Percentiles rank a stretch among this genome's conserved stretches.
These are phyloP conservation scores for Corymbia maculata DNA, from an alignment of 345 rosid species.

Conservation along the genomic window DNA sequence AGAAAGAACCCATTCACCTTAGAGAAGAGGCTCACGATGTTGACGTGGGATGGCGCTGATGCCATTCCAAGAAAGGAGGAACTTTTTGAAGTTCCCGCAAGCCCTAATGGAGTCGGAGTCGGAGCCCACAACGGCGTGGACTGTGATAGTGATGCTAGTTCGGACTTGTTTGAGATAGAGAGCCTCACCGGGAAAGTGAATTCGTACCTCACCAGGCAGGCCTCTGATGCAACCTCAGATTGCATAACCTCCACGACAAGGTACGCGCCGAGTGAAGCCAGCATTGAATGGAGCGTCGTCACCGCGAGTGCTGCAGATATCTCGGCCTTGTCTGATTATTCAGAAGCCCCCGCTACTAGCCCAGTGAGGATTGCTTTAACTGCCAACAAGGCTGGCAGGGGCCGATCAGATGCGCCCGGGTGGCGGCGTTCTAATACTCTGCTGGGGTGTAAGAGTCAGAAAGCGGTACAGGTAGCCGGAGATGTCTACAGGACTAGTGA, in stretches of 20 bases:
- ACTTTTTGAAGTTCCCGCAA: not conserved
- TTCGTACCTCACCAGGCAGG: constrained; percentile 48
- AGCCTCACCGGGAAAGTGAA: constrained; percentile 60
- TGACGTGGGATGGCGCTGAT: constrained; percentile 26
- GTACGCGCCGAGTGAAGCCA: constrained; percentile 84
- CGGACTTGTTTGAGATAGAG: constrained; percentile 82
- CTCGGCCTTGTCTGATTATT: constrained; percentile 56
- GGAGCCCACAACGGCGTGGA: constrained; percentile 4
- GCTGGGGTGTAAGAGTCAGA: constrained; percentile 66
- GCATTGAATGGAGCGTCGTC: constrained; percentile 86
- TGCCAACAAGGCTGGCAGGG: not conserved
- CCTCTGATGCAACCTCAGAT: constrained; percentile 38
- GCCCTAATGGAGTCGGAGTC: not conserved
- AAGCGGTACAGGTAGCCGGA: constrained; percentile 52
- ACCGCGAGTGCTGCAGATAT: constrained; percentile 75
- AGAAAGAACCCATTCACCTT: constrained; percentile 14
- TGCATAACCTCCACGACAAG: constrained; percentile 32
- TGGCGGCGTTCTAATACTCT: constrained; percentile 26
- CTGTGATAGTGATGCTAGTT: constrained; percentile 60
- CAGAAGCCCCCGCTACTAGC: constrained; percentile 9
- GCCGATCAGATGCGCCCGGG: constrained; percentile 9
- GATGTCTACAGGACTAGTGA: constrained; percentile 32
- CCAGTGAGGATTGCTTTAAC: not conserved
- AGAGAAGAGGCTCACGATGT: constrained; percentile 35
- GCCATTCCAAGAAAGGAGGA: constrained; percentile 19